Evolutionary conservation across 441 rosid species (phyloP).

Genomic region (Populus trichocarpa): DNA sequence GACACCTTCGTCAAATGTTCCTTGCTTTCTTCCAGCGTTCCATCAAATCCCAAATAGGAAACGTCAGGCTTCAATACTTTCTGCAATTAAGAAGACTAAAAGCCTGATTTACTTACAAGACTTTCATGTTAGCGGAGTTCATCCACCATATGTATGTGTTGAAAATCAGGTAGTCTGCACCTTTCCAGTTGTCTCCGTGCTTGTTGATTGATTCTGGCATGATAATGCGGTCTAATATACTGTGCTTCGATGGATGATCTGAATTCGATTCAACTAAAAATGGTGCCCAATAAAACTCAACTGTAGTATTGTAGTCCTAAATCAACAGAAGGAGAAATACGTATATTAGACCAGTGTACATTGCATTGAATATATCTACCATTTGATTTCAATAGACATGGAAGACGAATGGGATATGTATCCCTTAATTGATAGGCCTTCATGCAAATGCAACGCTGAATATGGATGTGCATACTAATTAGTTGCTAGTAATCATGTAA

Average conservation of each 20-base stretch:
- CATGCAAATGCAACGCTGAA: neutral
- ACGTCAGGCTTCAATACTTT: constrained; percentile 1
- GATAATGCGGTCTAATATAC: constrained; percentile 59
- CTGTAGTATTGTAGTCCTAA: constrained; percentile 73
- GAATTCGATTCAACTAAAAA: constrained; percentile 79
- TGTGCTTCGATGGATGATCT: constrained; percentile 58
- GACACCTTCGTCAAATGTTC: constrained; percentile 53
- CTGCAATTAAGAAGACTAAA: neutral
- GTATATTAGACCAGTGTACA: neutral
- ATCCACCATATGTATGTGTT: constrained; percentile 92
- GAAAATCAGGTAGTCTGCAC: constrained; percentile 65
- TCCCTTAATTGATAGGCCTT: neutral
- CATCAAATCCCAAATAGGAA: neutral
- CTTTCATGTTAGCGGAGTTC: constrained; percentile 65
- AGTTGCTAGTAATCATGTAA: neutral
- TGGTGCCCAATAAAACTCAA: constrained; percentile 92
- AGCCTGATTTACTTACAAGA: constrained; percentile 44
- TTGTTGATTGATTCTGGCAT: constrained; percentile 73
- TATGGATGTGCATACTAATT: neutral
- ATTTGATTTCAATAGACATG: neutral
- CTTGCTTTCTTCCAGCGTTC: constrained; percentile 27
- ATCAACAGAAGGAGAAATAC: neutral
- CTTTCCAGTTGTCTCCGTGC: constrained; percentile 65
- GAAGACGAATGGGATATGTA: neutral
- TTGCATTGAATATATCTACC: neutral